These are phyloP conservation scores for Argentina anserina DNA, from an alignment of 306 rosid species.

Conservation along the genomic window DNA sequence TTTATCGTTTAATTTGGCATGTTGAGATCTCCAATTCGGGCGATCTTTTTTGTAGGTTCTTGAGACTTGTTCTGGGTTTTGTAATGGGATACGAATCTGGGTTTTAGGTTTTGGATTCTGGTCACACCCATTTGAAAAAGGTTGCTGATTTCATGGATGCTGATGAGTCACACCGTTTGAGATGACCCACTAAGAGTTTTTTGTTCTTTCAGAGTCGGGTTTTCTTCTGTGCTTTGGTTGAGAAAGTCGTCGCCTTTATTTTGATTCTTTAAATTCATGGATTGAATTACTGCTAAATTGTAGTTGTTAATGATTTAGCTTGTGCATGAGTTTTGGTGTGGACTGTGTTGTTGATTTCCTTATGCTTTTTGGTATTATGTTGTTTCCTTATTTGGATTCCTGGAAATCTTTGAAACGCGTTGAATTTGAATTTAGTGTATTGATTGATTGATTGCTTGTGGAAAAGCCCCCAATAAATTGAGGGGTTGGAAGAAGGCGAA, in stretches of 20 bases:
- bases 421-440: constrained; percentile 10
- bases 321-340: constrained; percentile 19
- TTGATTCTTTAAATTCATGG: constrained; percentile 15
- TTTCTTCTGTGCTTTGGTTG: constrained; percentile 27
- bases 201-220: constrained; percentile 13
- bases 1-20: too few relatives aligned
- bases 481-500: not conserved
- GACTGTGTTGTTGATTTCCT: constrained; percentile 9
- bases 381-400: constrained; percentile 8
- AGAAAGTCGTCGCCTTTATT: constrained; percentile 14
- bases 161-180: constrained; percentile 10
- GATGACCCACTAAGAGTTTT: not conserved
- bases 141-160: constrained; percentile 8
- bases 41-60: too few relatives aligned
- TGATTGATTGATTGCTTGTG: constrained; percentile 3
- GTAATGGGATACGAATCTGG: too few relatives aligned
- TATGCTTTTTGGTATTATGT: not conserved
- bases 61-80: too few relatives aligned
- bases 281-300: constrained; percentile 10
- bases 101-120: constrained; percentile 30
- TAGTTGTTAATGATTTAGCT: not conserved
- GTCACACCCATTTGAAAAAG: constrained; percentile 26
- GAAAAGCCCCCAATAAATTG: not conserved
- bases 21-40: too few relatives aligned
- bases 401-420: not conserved